Evolutionary conservation across 2,329 filamentous ascomycete species (phyloP).

Genomic region (Paradendryphiella salina): DNA sequence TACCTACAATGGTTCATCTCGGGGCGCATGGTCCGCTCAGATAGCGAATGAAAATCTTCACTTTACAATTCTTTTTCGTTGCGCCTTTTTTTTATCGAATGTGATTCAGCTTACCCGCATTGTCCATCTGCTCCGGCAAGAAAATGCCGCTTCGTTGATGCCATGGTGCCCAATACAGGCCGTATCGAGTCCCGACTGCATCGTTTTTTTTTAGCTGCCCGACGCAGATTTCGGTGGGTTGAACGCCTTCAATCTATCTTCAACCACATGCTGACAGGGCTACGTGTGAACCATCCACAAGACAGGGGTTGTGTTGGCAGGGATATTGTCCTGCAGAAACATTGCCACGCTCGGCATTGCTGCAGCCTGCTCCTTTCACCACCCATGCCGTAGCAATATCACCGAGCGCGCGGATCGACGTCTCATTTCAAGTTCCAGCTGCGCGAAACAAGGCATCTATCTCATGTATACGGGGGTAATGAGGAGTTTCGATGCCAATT

Average conservation of each 20-base stretch:
- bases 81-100: neutral
- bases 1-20: neutral
- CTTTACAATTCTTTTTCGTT: neutral
- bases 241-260: neutral
- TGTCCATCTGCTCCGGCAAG: neutral
- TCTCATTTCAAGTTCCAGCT: neutral
- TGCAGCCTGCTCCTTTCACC: slow-evolving; percentile 2
- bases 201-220: slow-evolving; percentile 6
- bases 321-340: slow-evolving; percentile 2
- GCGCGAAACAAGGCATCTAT: neutral
- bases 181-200: slow-evolving; percentile 2
- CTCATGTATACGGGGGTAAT: slow-evolving; percentile 5
- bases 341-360: slow-evolving; percentile 1
- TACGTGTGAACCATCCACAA: neutral
- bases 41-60: slow-evolving; percentile 1
- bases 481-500: slow-evolving; percentile 1
- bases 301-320: slow-evolving; percentile 2
- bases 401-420: slow-evolving; percentile 4
- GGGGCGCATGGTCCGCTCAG: neutral
- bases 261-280: slow-evolving; percentile 5
- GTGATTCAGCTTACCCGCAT: neutral
- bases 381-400: slow-evolving; percentile 3
- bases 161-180: neutral
- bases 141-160: neutral
- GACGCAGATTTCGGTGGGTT: slow-evolving; percentile 3